phyloP scores from a whole-genome alignment of 768 basidiomycete species.

The Auricularia auricula-judae region DNA sequence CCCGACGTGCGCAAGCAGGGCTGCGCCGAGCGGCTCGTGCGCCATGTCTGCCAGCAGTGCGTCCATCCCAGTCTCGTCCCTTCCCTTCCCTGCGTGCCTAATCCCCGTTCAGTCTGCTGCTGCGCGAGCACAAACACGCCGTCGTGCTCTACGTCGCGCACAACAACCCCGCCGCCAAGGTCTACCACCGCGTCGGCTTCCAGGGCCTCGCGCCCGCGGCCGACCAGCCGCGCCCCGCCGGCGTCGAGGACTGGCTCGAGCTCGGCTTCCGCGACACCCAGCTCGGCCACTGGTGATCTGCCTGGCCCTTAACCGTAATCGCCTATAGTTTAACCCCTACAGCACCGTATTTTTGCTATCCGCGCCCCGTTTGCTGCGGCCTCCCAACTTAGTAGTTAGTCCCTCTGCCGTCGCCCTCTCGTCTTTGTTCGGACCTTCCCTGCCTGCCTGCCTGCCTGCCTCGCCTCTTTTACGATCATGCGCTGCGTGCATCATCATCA shows the following conservation, averaged over 20 bases:
- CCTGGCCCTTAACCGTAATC: background rate
- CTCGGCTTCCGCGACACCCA: constrained; percentile 43
- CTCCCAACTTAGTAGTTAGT: no score
- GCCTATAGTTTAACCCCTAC: background rate
- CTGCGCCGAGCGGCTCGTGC: constrained; percentile 52
- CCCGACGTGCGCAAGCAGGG: constrained; percentile 38
- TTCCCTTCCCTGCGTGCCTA: background rate
- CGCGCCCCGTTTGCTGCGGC: no score
- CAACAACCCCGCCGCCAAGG: constrained; percentile 32
- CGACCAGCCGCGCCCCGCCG: constrained; percentile 25
- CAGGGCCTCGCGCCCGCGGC: constrained; percentile 31
- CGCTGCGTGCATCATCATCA: no score
- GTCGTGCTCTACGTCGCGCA: constrained; percentile 61
- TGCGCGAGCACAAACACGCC: constrained; percentile 32
- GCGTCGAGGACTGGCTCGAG: constrained; percentile 50
- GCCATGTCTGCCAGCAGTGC: constrained; percentile 19
- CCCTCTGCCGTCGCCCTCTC: no score
- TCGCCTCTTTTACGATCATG: no score
- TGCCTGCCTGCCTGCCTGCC: no score
- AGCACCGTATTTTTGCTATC: background rate
- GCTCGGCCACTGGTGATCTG: constrained; percentile 54
- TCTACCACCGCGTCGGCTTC: constrained; percentile 62
- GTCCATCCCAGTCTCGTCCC: constrained; percentile 1
- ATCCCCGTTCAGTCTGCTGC: constrained; percentile 25
- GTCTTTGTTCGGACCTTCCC: no score